Conservation (phyloP, 768 basidiomycete species). For the Agrocybe pediades region DNA sequence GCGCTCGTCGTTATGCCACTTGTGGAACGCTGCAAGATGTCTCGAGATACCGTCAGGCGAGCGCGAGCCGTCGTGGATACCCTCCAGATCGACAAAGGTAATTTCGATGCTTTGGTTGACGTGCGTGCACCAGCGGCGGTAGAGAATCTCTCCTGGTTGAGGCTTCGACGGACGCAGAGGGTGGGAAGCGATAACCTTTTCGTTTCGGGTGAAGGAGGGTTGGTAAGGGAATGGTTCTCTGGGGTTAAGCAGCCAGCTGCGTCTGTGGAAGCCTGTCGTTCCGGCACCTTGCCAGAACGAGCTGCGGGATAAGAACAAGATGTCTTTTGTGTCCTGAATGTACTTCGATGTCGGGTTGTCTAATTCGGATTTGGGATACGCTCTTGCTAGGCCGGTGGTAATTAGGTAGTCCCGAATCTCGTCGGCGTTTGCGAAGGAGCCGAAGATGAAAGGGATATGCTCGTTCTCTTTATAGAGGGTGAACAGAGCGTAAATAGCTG, state of each 20-base stretch:
- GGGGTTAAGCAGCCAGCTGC: conserved; percentile 27
- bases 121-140: conserved; percentile 35
- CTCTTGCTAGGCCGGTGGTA: conserved; percentile 36
- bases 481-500: conserved; percentile 41
- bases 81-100: conserved; percentile 33
- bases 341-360: conserved; percentile 3
- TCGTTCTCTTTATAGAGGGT: conserved; percentile 39
- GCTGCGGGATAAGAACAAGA: conserved; percentile 40
- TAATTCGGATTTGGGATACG: conserved; percentile 10
- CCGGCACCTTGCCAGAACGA: conserved; percentile 57
- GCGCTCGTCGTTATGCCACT: conserved; percentile 52
- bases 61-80: conserved; percentile 19
- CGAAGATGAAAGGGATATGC: conserved; percentile 38
- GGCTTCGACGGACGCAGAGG: conserved; percentile 55
- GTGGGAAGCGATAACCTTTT: conserved; percentile 49
- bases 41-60: conserved; percentile 18
- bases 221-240: conserved; percentile 35
- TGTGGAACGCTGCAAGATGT: conserved; percentile 46
- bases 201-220: conserved; percentile 43
- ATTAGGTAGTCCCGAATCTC: conserved; percentile 40
- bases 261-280: conserved; percentile 30
- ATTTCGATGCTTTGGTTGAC: conserved; percentile 34
- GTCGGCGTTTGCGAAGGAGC: conserved; percentile 27
- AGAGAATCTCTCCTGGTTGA: conserved; percentile 38
- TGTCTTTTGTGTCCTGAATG: conserved; percentile 15